These are phyloP conservation scores for Przewalskia tangutica DNA, from an alignment of 257 asterid species.

Conservation along the genomic window DNA sequence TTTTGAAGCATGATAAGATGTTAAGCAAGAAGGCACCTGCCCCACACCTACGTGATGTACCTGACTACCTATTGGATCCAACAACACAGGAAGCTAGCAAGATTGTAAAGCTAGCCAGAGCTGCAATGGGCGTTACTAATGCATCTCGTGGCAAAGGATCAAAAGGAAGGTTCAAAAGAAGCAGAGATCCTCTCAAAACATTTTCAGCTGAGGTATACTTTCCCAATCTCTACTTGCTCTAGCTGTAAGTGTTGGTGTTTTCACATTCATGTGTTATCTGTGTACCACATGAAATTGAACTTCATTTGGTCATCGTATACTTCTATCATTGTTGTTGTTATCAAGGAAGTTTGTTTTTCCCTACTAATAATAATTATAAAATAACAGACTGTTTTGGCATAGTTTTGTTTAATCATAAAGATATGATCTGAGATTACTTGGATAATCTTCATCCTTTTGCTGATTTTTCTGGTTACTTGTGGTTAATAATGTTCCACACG, in stretches of 20 bases:
- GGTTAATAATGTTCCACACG: neutral
- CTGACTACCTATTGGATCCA: constrained; percentile 83
- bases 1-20: constrained; percentile 76
- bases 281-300: neutral
- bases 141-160: constrained; percentile 43
- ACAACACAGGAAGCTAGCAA: constrained; percentile 94
- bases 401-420: neutral
- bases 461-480: neutral
- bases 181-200: constrained; percentile 72
- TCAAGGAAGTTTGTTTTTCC: neutral
- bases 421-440: neutral
- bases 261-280: neutral
- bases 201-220: constrained; percentile 71
- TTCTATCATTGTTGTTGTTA: neutral
- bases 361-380: neutral
- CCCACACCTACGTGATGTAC: constrained; percentile 69
- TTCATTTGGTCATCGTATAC: neutral
- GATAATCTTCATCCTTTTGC: neutral
- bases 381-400: neutral
- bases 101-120: constrained; percentile 84
- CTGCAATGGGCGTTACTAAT: constrained; percentile 71
- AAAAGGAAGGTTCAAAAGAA: constrained; percentile 52
- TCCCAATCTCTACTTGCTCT: neutral
- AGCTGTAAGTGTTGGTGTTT: neutral
- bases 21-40: constrained; percentile 81